phyloP scores from a whole-genome alignment of 352 stramenopile genomes.

The Globisporangium cylindrosporum region DNA sequence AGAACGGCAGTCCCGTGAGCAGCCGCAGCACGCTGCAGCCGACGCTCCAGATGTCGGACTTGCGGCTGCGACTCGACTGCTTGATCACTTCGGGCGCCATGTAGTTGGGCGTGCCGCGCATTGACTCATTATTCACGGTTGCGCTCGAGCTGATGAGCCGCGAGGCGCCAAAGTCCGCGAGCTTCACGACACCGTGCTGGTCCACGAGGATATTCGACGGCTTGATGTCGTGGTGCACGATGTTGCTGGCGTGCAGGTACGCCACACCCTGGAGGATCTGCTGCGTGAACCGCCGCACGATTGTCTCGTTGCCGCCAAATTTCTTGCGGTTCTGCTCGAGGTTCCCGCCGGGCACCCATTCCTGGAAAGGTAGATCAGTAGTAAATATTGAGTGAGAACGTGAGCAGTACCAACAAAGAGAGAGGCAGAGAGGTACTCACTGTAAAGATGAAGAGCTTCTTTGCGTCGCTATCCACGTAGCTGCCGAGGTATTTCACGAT shows the following conservation, averaged over 20 bases:
- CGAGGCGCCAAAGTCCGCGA: constrained; percentile 94
- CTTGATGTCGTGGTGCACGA: constrained; percentile 87
- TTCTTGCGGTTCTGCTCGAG: constrained; percentile 78
- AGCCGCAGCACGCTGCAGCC: constrained; percentile 81
- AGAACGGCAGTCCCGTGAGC: constrained; percentile 58
- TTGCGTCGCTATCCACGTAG: constrained; percentile 60
- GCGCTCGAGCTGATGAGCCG: constrained; percentile 53
- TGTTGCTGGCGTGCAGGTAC: constrained; percentile 81
- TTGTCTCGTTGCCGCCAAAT: constrained; percentile 70
- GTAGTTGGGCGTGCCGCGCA: constrained; percentile 83
- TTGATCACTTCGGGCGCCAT: constrained; percentile 90
- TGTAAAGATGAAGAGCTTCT: constrained; percentile 88
- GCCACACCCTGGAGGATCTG: constrained; percentile 86
- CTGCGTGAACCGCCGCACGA: constrained; percentile 71
- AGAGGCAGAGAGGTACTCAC: constrained; percentile 4
- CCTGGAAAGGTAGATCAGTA: constrained; percentile 18
- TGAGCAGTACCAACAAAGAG: not conserved
- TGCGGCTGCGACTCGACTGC: constrained; percentile 64
- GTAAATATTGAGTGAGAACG: not conserved
- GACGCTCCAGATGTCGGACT: constrained; percentile 84
- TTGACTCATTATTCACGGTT: constrained; percentile 44
- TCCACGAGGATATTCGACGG: constrained; percentile 94
- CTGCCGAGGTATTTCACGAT: constrained; percentile 92
- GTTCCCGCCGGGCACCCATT: constrained; percentile 87
- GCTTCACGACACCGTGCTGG: constrained; percentile 92